These are phyloP conservation scores for Termitomyces bulborhizus DNA, from an alignment of 768 basidiomycete species.

Conservation along the genomic window DNA sequence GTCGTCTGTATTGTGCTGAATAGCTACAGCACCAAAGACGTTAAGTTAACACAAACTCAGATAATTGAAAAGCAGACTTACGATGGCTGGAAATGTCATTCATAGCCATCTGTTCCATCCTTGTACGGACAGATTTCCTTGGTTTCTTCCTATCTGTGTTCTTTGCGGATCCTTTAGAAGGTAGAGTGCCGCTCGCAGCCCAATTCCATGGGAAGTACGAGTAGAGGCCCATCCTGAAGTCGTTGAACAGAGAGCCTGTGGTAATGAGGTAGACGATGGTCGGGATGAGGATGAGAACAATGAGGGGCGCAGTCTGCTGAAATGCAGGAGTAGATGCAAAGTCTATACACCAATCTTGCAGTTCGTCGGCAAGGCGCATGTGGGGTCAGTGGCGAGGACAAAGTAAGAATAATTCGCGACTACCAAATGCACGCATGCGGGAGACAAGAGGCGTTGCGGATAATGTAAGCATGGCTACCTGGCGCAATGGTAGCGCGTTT, in stretches of 20 bases:
- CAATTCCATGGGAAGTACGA: constrained; percentile 60
- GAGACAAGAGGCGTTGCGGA: not conserved
- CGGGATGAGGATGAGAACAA: constrained; percentile 50
- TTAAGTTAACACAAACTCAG: not conserved
- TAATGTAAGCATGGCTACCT: constrained; percentile 50
- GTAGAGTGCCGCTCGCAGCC: constrained; percentile 24
- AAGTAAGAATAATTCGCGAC: not conserved
- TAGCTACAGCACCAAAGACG: not conserved
- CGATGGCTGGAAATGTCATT: constrained; percentile 27
- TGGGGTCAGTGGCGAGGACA: constrained; percentile 18
- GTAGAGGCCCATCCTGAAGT: constrained; percentile 50
- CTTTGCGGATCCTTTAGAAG: constrained; percentile 11
- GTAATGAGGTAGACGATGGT: constrained; percentile 40
- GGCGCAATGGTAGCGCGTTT: constrained; percentile 95
- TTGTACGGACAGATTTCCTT: constrained; percentile 45
- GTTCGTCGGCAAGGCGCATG: constrained; percentile 40
- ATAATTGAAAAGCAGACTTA: constrained; percentile 3
- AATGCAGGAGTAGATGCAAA: constrained; percentile 35
- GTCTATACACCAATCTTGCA: constrained; percentile 31
- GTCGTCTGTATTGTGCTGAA: constrained; percentile 21
- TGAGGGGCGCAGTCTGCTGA: constrained; percentile 52
- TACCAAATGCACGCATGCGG: not conserved
- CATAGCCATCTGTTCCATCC: constrained; percentile 51
- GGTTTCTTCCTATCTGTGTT: constrained; percentile 35
- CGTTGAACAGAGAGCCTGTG: constrained; percentile 23